Conservation (phyloP, 805 yeast genomes). For the Maudiozyma turicensis region DNA sequence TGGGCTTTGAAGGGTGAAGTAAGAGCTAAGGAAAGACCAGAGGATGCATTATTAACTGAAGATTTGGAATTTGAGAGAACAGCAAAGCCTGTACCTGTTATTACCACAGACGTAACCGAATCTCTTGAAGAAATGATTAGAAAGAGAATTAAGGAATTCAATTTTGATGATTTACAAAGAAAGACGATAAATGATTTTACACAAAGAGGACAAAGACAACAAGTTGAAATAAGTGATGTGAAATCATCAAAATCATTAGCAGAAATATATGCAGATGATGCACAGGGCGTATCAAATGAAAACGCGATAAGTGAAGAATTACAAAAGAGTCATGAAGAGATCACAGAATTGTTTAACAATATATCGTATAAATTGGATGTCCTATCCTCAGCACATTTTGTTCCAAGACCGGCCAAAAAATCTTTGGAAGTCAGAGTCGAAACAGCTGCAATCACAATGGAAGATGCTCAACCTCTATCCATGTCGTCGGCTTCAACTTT, state of each 20-base stretch:
- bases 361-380: constrained; percentile 74
- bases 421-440: constrained; percentile 74
- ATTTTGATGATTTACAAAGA: constrained; percentile 79
- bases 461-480: constrained; percentile 90
- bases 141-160: constrained; percentile 61
- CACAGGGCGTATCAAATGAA: constrained; percentile 40
- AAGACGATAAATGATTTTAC: constrained; percentile 59
- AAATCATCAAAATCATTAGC: constrained; percentile 85
- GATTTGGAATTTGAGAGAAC: constrained; percentile 85
- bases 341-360: constrained; percentile 50
- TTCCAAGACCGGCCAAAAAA: constrained; percentile 83
- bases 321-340: constrained; percentile 67
- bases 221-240: constrained; percentile 65
- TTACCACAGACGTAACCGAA: constrained; percentile 82
- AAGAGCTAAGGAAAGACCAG: constrained; percentile 67
- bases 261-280: constrained; percentile 84
- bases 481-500: constrained; percentile 61
- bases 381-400: constrained; percentile 85
- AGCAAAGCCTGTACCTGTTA: constrained; percentile 91
- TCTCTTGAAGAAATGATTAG: constrained; percentile 81
- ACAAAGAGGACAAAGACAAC: constrained; percentile 39
- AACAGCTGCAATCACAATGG: constrained; percentile 78
- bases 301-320: constrained; percentile 53
- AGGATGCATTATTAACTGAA: constrained; percentile 74
- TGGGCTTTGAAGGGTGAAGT: constrained; percentile 97